Evolutionary conservation across 495 filamentous ascomycete genomes (phyloP), one percentile per base, ranked within the genome.

Genomic region (Podospora pseudoanserina): DNA sequence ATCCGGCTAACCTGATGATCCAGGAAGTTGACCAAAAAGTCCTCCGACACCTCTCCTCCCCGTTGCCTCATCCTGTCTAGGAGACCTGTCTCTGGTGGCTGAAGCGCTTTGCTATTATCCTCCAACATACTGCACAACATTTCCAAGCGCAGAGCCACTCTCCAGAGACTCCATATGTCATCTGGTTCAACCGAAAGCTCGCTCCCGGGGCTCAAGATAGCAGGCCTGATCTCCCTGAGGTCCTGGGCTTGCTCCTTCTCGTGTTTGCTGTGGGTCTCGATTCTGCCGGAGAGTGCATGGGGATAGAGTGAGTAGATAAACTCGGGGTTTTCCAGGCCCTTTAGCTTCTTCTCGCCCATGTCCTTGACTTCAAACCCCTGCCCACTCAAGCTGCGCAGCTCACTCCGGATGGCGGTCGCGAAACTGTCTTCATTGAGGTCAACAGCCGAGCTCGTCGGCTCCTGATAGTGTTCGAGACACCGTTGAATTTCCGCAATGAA

Each of bases 301-400:
- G 95, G 94, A 76, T 96, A 98, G 75, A 98, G 91, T 53, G 96
- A 87, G 76, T 94, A 97, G 64, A 99, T 89, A 64, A 92, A 89
- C 76, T 99, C 95, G 4, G 96, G 95, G 77, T 99, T 99, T 75
- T 99, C 95, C 7, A 99, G 86, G 2, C 95, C 95, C 77, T 99
- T 99, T 44, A 99, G 82, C 73, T 95, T 97, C 56, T 88, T 88
- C 73, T 97, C 91, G 23, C 95, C 95, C 73, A 98, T 91, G 70
- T 96, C 92, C 77, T 97, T 97, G 74, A 97, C 92, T 75, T 96
- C 92, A 74, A 98, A 99, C 19, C 96, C 96, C 81, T 96, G 92
- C 69, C 89, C 92, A 69, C 88, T 93, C 26, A 99, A 84, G 16
- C 91, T 90, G 39, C 93, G 88, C 20, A 99, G 86, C 78, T 99